These are phyloP conservation scores for Epichloe brachyelytri DNA, from an alignment of 2,329 filamentous ascomycete genomes.

Conservation along the genomic window DNA sequence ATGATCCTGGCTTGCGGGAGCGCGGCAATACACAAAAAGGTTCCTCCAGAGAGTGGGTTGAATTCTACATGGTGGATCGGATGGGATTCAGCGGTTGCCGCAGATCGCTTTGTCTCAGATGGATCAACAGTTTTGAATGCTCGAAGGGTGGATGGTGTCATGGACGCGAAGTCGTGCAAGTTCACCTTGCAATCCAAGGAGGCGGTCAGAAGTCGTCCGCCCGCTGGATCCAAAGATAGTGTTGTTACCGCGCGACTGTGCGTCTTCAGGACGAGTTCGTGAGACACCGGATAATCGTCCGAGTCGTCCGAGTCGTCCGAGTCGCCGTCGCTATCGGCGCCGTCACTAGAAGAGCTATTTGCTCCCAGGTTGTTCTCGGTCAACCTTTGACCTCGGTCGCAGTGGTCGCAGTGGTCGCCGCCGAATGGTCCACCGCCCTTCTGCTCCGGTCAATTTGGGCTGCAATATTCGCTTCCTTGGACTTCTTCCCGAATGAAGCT, in stretches of 20 bases:
- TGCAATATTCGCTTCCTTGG: slow-evolving; percentile 57
- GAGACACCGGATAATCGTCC: slow-evolving; percentile 83
- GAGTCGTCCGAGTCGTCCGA: slow-evolving; percentile 50
- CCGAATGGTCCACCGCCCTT: slow-evolving; percentile 29
- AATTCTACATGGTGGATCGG: slow-evolving; percentile 79
- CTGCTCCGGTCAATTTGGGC: slow-evolving; percentile 73
- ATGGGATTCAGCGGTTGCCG: slow-evolving; percentile 67
- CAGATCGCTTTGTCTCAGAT: slow-evolving; percentile 56
- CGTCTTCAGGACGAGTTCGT: slow-evolving; percentile 85
- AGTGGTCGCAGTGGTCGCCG: background rate
- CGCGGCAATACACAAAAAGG: slow-evolving; percentile 77
- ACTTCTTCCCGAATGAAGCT: slow-evolving; percentile 72
- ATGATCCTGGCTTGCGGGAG: slow-evolving; percentile 84
- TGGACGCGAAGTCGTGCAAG: slow-evolving; percentile 86
- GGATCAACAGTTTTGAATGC: slow-evolving; percentile 91
- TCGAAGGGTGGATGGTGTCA: slow-evolving; percentile 88
- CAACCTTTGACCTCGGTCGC: slow-evolving; percentile 6
- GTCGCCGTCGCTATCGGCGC: slow-evolving; percentile 14
- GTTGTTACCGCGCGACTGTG: slow-evolving; percentile 81
- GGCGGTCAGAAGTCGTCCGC: slow-evolving; percentile 74
- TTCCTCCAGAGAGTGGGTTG: slow-evolving; percentile 66
- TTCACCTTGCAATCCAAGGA: slow-evolving; percentile 87
- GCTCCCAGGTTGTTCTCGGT: slow-evolving; percentile 5
- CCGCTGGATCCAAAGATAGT: slow-evolving; percentile 71
- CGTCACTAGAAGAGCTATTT: slow-evolving; percentile 7